Evolutionary conservation across 352 stramenopile genomes (phyloP).

Genomic region (Globisporangium takayamanum): DNA sequence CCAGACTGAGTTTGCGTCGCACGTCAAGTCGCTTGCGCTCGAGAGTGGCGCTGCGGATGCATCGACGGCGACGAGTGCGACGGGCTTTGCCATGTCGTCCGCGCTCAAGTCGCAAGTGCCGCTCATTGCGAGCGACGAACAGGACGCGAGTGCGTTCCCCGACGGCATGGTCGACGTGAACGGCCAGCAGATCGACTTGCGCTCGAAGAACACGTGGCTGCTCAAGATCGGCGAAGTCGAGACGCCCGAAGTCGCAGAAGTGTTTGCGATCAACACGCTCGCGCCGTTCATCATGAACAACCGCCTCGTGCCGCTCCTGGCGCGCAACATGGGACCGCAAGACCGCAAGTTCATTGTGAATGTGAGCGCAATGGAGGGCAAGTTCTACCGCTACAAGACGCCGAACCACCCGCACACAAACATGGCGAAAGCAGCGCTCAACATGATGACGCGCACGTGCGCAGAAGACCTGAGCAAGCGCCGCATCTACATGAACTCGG

Average conservation of each 20-base stretch:
- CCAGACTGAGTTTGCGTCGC: slow-evolving; percentile 67
- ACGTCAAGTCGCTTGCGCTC: slow-evolving; percentile 56
- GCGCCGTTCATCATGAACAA: slow-evolving; percentile 97
- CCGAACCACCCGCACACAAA: slow-evolving; percentile 97
- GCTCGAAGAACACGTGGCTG: slow-evolving; percentile 93
- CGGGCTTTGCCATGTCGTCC: slow-evolving; percentile 52
- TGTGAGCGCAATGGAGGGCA: slow-evolving; percentile 97
- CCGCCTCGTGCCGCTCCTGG: slow-evolving; percentile 87
- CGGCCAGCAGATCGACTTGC: slow-evolving; percentile 93
- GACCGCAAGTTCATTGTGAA: slow-evolving; percentile 95
- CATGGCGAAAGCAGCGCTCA: slow-evolving; percentile 97
- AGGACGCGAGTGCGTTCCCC: slow-evolving; percentile 54
- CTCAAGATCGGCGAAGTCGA: slow-evolving; percentile 93
- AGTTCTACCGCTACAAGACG: slow-evolving; percentile 98
- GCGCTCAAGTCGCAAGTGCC: slow-evolving; percentile 81
- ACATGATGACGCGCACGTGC: slow-evolving; percentile 98
- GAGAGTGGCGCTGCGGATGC: slow-evolving; percentile 11
- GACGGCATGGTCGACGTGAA: slow-evolving; percentile 91
- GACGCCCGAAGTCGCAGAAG: slow-evolving; percentile 79
- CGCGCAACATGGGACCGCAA: slow-evolving; percentile 28
- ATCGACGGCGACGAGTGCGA: slow-evolving; percentile 10
- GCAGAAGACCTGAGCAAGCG: slow-evolving; percentile 92
- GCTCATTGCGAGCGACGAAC: slow-evolving; percentile 64
- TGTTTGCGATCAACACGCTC: slow-evolving; percentile 94
- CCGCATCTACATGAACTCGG: slow-evolving; percentile 96